Base-by-base conservation (phyloP, 148 eudicot genomes). In the Rhododendron kiyosumense region DNA sequence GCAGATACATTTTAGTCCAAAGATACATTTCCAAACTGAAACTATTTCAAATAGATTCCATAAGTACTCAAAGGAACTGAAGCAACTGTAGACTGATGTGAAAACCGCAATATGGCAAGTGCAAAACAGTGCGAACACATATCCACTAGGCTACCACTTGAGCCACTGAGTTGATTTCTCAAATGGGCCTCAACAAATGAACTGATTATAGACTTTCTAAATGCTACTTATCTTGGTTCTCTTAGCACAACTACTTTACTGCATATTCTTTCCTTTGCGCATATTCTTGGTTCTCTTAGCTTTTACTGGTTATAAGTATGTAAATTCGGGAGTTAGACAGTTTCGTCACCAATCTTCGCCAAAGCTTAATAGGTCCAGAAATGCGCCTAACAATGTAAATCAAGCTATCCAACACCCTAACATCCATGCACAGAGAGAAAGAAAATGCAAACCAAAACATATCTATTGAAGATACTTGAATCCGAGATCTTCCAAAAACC, bases 101-200 rank as follows among this genome's bases (percentile, higher is more conserved):
- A 67, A 83, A 69, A 83, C 85, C 59, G 30, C 28, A 67, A 83
- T 28, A 30, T 67, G 78, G 24, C 59, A 83, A n/a, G 49, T 67
- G 49, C 48, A 75, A 52, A 34, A 46, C 49, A 22, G 41, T 67
- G 7, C 45, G 43, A 17, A 83, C 7, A 22, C 22, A 83, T 26
- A 51, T 57, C 69, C 28, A 1, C 69, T 54, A 32, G 67, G 83
- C 69, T 81, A 41, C 83, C 59, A 54, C 38, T 8, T 82, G 26
- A 24, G 48, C 75, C 73, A 67, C 2, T 28, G 41, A 51, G 48
- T 67, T 26, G 32, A n/a, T 63, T 63, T 65, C 77, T 67, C 71
- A 14, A 28, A 45, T 14, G 76, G 52, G 78, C 26, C 36, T 67
- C 26, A 28, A 9, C 1, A 65, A 67, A 67, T 67, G 10, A 46